phyloP scores from a whole-genome alignment of 345 rosid genomes.

The Heritiera littoralis region DNA sequence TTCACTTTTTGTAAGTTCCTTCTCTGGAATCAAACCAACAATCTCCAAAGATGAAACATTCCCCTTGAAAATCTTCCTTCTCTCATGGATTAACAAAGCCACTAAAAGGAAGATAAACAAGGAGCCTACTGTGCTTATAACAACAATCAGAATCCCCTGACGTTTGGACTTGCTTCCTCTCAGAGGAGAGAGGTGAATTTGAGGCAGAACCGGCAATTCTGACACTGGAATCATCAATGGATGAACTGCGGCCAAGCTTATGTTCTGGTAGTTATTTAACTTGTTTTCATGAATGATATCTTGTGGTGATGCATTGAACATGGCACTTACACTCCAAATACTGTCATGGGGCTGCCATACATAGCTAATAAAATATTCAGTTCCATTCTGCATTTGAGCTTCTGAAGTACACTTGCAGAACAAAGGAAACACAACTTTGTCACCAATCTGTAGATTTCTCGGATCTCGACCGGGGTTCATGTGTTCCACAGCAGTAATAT shows the following conservation, averaged over 20 bases:
- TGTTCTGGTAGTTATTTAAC: conserved; percentile 29
- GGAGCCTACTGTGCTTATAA: conserved; percentile 26
- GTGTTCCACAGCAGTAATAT: conserved; percentile 42
- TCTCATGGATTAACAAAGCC: conserved; percentile 24
- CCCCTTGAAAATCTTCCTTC: conserved; percentile 31
- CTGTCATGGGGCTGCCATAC: conserved; percentile 54
- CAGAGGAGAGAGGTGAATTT: conserved; percentile 22
- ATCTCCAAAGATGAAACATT: conserved; percentile 41
- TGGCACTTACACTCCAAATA: conserved; percentile 39
- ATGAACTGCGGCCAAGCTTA: conserved; percentile 31
- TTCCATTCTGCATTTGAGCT: conserved; percentile 34
- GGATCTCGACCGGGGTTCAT: conserved; percentile 44
- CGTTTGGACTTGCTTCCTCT: conserved; percentile 26
- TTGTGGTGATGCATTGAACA: conserved; percentile 40
- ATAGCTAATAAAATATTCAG: conserved; percentile 44
- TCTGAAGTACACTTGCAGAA: conserved; percentile 61
- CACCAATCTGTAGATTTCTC: conserved; percentile 41
- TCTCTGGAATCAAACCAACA: conserved; percentile 40
- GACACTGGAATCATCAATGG: conserved; percentile 61
- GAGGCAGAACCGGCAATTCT: conserved; percentile 45
- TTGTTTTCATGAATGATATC: conserved; percentile 44
- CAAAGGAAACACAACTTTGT: conserved; percentile 48
- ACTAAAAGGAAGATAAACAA: conserved; percentile 31
- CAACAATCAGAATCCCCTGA: conserved; percentile 21
- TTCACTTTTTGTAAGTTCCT: conserved; percentile 23